phyloP scores from a whole-genome alignment of 2,329 filamentous ascomycete genomes.

The Pseudogymnoascus sp. region DNA sequence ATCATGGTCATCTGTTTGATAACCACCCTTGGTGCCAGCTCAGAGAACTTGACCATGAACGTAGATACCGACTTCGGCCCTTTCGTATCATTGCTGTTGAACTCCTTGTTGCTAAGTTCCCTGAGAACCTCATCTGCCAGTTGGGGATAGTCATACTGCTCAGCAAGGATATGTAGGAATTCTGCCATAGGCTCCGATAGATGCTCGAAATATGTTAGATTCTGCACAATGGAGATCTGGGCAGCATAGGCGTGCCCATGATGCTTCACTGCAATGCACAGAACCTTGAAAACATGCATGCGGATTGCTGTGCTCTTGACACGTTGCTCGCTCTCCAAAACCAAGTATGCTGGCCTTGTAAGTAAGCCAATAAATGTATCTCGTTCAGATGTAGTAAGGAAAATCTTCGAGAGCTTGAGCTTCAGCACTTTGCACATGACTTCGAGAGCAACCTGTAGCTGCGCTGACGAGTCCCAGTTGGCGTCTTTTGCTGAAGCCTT shows the following conservation, averaged over 20 bases:
- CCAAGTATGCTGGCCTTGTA: constrained; percentile 86
- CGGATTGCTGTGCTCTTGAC: constrained; percentile 83
- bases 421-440: constrained; percentile 95
- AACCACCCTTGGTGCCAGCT: constrained; percentile 82
- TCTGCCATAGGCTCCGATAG: constrained; percentile 99
- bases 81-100: constrained; percentile 91
- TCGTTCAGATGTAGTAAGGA: constrained; percentile 90
- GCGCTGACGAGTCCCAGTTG: constrained; percentile 80
- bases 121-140: constrained; percentile 87
- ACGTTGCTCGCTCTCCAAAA: constrained; percentile 88
- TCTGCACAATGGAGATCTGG: constrained; percentile 96
- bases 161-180: constrained; percentile 88
- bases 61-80: constrained; percentile 94
- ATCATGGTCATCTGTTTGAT: constrained; percentile 97
- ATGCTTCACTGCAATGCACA: constrained; percentile 95
- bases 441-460: constrained; percentile 83
- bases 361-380: constrained; percentile 92
- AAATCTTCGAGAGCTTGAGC: constrained; percentile 85
- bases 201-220: constrained; percentile 96
- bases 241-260: constrained; percentile 95
- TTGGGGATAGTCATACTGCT: constrained; percentile 97
- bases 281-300: constrained; percentile 95
- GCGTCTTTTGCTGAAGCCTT: constrained; percentile 73
- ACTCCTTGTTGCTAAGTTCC: constrained; percentile 95
- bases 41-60: constrained; percentile 89